Evolutionary conservation across 2,329 filamentous ascomycete genomes (phyloP), one percentile per base, ranked within the genome.

Genomic region (Neopestalotiopsis sp.): DNA sequence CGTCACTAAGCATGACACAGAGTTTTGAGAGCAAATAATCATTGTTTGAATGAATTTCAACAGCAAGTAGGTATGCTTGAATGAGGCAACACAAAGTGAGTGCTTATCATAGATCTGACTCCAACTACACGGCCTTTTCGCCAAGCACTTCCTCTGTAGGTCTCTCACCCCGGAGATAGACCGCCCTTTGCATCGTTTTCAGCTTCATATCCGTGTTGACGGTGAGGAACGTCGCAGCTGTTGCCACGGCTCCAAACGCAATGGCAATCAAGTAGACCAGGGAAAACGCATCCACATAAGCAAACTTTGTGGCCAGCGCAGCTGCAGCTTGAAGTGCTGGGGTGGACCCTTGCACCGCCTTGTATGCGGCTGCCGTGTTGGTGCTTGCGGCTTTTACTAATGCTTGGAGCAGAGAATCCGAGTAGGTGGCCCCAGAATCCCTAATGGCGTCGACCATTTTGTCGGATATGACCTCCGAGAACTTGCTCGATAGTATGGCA

Each of bases 241-340:
- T 79, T 2, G 79, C 79, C 6, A 75, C 73, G 34, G 70, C 74
- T 0, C 79, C 78, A 69, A 81, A 81, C 1, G 76, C 78, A 68
- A 81, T 78, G 1, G 79, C 79, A 3, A 78, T 75, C 20, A 80
- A 70, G 69, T 80, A 81, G 7, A 80, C 78, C 4, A 79, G 74
- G 38, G 73, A 74, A 69, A 81, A 81, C 1, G 75, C 77, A 32
- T 78, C 71, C 1, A 80, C 78, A 71, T 81, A 81, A 4, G 77
- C 73, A 60, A 73, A 70, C 69, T 77, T 72, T 7, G 78, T 76
- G 10, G 79, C 78, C 4, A 72, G 65, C 14, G 75, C 71, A 20
- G 76, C 76, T 17, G 73, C 72, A 5, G 71, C 67, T 7, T 77
- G 71, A 1, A 76, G 73, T 24, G 72, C 69, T 10, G 75, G 75